Percentiles rank a stretch among this genome's conserved stretches.
phyloP scores from a whole-genome alignment of 108 stramenopile genomes.

The Skeletonema potamos region DNA sequence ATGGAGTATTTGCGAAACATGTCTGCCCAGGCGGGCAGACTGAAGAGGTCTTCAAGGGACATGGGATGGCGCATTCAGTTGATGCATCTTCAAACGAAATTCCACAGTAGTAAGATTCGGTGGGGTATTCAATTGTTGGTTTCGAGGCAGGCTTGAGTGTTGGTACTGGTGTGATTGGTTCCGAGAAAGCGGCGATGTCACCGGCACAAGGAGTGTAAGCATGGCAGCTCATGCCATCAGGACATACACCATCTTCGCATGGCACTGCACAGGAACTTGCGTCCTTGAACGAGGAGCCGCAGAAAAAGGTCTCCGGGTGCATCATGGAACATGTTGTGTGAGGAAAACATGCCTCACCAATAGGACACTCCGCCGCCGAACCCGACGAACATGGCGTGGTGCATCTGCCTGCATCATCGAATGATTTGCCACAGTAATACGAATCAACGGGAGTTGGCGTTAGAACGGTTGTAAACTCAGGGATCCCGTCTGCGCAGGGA shows the following conservation, averaged over 20 bases:
- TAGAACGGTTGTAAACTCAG: neutral
- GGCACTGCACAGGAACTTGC: conserved; percentile 13
- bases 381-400: conserved; percentile 56
- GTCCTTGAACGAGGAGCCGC: conserved; percentile 53
- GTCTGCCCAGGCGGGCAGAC: conserved; percentile 68
- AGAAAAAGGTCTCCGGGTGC: conserved; percentile 43
- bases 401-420: conserved; percentile 46
- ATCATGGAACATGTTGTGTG: conserved; percentile 51
- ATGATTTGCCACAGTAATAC: conserved; percentile 64
- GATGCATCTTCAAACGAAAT: conserved; percentile 69
- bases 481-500: conserved; percentile 29
- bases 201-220: conserved; percentile 47
- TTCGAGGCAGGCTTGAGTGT: neutral
- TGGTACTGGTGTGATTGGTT: neutral
- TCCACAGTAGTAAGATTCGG: conserved; percentile 62
- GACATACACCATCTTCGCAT: neutral
- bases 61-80: conserved; percentile 49
- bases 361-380: conserved; percentile 53
- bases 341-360: conserved; percentile 60
- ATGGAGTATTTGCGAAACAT: conserved; percentile 78
- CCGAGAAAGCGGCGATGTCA: neutral
- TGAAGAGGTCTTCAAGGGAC: conserved; percentile 52
- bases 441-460: conserved; percentile 11
- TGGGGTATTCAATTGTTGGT: neutral
- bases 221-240: conserved; percentile 35